Percentiles rank a stretch among this genome's conserved stretches.
phyloP scores from a whole-genome alignment of 805 yeast species.

The Blastobotrys parvus region DNA sequence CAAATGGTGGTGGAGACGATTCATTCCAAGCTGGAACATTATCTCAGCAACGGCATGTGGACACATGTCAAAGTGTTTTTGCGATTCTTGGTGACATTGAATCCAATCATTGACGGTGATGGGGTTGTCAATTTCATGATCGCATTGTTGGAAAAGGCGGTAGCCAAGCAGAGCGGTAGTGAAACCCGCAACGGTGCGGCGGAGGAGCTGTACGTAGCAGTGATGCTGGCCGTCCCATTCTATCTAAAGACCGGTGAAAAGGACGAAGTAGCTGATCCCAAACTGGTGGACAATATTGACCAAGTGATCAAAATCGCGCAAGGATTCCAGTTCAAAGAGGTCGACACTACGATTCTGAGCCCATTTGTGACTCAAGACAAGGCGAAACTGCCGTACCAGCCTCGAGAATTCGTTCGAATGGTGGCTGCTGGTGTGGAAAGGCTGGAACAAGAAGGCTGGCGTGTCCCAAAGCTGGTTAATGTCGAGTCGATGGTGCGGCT shows the following conservation, averaged over 20 bases:
- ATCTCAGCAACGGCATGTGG: constrained; percentile 45
- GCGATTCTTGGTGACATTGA: constrained; percentile 59
- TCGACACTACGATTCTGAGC: not conserved
- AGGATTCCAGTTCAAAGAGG: constrained; percentile 2
- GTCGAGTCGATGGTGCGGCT: constrained; percentile 8
- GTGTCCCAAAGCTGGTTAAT: constrained; percentile 16
- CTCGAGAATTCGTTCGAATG: constrained; percentile 27
- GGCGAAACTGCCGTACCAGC: constrained; percentile 20
- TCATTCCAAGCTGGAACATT: constrained; percentile 52
- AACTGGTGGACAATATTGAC: constrained; percentile 32
- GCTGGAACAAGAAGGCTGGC: constrained; percentile 19
- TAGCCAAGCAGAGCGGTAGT: constrained; percentile 40
- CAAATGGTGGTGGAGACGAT: constrained; percentile 60
- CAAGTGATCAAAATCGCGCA: constrained; percentile 2
- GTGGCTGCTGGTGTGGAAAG: constrained; percentile 16
- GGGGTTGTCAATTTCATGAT: constrained; percentile 41
- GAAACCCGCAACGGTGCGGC: constrained; percentile 48
- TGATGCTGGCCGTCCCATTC: constrained; percentile 56
- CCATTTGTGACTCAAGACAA: constrained; percentile 3
- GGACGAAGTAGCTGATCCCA: constrained; percentile 32
- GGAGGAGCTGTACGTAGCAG: constrained; percentile 58
- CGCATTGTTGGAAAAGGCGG: constrained; percentile 47
- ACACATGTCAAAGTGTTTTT: constrained; percentile 61
- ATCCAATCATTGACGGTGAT: constrained; percentile 51
- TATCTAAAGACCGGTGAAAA: constrained; percentile 36